A percentile compares a stretch with the other conserved stretches of the same genome.
phyloP scores from a whole-genome alignment of 345 rosid species.

The Raphanus raphanistrum region DNA sequence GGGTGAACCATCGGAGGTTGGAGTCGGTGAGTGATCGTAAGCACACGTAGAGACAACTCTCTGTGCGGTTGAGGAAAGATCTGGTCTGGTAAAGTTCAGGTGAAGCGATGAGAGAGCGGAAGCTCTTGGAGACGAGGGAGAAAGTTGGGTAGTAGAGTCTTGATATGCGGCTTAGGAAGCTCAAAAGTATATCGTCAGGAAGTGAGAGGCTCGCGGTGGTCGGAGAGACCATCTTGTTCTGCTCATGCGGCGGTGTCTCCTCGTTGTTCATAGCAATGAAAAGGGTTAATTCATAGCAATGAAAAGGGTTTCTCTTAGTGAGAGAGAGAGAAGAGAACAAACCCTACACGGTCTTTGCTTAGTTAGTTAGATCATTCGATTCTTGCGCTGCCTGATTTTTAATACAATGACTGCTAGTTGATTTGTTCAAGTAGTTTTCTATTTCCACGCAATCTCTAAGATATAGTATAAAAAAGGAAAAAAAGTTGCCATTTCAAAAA shows the following conservation, averaged over 20 bases:
- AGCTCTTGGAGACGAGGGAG: slow-evolving; percentile 57
- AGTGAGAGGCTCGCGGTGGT: slow-evolving; percentile 29
- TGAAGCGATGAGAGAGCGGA: slow-evolving; percentile 53
- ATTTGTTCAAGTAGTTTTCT: no score
- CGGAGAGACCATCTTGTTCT: background rate
- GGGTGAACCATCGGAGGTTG: slow-evolving; percentile 52
- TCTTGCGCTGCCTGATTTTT: background rate
- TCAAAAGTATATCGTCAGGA: slow-evolving; percentile 63
- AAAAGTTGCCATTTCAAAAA: no score
- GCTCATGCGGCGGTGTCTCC: background rate
- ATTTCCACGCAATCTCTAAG: background rate
- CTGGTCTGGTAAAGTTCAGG: slow-evolving; percentile 48
- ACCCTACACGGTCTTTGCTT: background rate
- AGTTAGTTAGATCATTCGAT: background rate
- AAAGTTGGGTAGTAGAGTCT: slow-evolving; percentile 56
- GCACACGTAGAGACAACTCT: slow-evolving; percentile 57
- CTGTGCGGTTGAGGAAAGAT: slow-evolving; percentile 38
- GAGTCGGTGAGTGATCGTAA: slow-evolving; percentile 41
- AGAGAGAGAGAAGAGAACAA: background rate
- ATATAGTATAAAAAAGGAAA: background rate
- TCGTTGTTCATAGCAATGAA: background rate
- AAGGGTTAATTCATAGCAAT: background rate
- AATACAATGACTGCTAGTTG: background rate
- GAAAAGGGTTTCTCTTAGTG: background rate
- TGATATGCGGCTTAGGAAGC: slow-evolving; percentile 59